These are phyloP conservation scores for Penicillium malachiteum DNA, from an alignment of 495 filamentous ascomycete species.

Conservation along the genomic window DNA sequence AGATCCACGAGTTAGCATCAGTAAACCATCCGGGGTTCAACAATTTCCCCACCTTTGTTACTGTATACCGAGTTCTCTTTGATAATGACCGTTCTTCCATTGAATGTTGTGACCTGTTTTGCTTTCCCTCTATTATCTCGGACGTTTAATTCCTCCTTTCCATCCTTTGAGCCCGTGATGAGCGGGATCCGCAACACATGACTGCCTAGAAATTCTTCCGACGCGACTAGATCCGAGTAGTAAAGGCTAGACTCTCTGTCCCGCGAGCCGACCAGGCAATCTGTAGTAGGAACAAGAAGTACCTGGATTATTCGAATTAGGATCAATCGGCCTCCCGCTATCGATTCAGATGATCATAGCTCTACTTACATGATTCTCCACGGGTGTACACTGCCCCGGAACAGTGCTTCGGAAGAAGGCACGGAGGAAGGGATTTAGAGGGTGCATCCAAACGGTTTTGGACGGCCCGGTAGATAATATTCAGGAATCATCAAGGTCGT, in stretches of 20 bases:
- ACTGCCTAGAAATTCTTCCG: conserved; percentile 93
- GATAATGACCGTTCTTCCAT: conserved; percentile 89
- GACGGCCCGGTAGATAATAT: conserved; percentile 42
- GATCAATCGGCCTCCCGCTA: no score
- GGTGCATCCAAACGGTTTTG: conserved; percentile 84
- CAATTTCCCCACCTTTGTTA: conserved; percentile 74
- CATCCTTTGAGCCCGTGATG: conserved; percentile 47
- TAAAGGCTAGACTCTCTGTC: conserved; percentile 80
- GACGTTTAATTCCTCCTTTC: conserved; percentile 71
- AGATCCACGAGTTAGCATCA: conserved; percentile 11
- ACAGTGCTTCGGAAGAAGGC: conserved; percentile 97
- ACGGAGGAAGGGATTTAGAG: conserved; percentile 96
- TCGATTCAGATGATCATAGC: no score
- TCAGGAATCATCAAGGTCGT: conserved; percentile 46
- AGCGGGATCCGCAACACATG: conserved; percentile 88
- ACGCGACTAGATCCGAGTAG: conserved; percentile 77
- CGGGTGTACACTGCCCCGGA: conserved; percentile 87
- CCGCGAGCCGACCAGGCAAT: conserved; percentile 82
- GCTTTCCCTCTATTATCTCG: conserved; percentile 91
- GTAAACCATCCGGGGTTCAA: neutral
- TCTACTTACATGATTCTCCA: conserved; percentile 76
- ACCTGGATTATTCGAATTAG: conserved; percentile 48
- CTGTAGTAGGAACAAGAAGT: conserved; percentile 89
- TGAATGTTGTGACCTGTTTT: conserved; percentile 86
- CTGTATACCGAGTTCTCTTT: conserved; percentile 93